Percentiles rank a stretch among this genome's conserved stretches.
Evolutionary conservation across 176 grass and related monocot species (phyloP).

Genomic region (Eragrostis nindensis): DNA sequence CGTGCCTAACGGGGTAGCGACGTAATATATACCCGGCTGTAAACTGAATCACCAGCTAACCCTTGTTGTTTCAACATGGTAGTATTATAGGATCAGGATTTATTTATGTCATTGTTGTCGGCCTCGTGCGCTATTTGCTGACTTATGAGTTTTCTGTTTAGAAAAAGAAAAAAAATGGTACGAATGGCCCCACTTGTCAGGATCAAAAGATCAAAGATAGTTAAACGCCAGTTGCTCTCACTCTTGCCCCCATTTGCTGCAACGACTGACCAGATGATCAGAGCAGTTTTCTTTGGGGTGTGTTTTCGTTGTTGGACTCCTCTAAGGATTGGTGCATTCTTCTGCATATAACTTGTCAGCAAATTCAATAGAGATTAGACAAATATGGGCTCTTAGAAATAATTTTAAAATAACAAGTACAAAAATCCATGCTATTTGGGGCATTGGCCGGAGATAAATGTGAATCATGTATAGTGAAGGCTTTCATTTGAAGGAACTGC

Average conservation of each 20-base stretch:
- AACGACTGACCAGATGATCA: too few relatives aligned
- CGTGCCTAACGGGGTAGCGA: background rate
- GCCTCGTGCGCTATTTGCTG: constrained; percentile 27
- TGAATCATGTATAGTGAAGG: background rate
- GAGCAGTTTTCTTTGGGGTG: background rate
- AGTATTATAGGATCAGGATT: background rate
- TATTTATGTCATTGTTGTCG: background rate
- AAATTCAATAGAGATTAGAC: background rate
- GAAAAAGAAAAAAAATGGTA: background rate
- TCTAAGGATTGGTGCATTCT: background rate
- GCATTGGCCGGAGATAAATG: too few relatives aligned
- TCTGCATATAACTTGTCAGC: background rate
- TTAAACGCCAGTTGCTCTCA: background rate
- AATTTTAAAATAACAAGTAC: too few relatives aligned
- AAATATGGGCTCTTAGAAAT: too few relatives aligned
- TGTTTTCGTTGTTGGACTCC: background rate
- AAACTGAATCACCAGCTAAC: background rate
- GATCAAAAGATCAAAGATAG: constrained; percentile 5
- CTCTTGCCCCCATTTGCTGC: background rate
- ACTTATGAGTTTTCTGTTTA: background rate
- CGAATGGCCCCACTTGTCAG: background rate
- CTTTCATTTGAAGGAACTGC: background rate
- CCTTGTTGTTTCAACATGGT: background rate
- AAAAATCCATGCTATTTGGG: too few relatives aligned
- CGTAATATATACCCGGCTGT: background rate